phyloP scores from a whole-genome alignment of 495 filamentous ascomycete genomes.

The Tuber calosporum region DNA sequence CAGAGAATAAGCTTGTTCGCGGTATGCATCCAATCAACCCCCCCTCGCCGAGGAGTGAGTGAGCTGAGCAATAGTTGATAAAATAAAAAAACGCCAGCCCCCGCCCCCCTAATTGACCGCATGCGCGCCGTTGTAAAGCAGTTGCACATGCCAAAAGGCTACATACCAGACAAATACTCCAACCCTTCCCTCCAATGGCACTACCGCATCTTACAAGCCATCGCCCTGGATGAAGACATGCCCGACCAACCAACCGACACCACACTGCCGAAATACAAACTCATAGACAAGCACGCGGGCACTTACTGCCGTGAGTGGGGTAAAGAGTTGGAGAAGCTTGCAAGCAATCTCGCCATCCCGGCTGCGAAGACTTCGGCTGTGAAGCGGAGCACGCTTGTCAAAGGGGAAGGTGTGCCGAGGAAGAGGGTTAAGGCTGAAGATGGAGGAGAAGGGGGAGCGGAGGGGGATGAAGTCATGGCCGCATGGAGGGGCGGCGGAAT shows the following conservation, averaged over 20 bases:
- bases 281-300: constrained; percentile 82
- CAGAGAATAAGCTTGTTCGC: constrained; percentile 49
- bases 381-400: constrained; percentile 40
- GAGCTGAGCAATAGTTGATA: neutral
- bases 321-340: constrained; percentile 54
- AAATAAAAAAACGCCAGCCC: constrained; percentile 44
- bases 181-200: constrained; percentile 98
- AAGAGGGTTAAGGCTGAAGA: constrained; percentile 42
- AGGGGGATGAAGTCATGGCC: constrained; percentile 54
- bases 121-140: constrained; percentile 80
- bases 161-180: constrained; percentile 78
- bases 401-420: constrained; percentile 49
- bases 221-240: constrained; percentile 86
- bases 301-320: constrained; percentile 71
- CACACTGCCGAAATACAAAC: constrained; percentile 71
- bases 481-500: constrained; percentile 50
- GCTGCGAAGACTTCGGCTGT: constrained; percentile 10
- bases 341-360: neutral
- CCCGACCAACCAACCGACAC: constrained; percentile 75
- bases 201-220: constrained; percentile 85
- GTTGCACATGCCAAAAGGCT: constrained; percentile 83
- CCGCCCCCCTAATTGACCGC: constrained; percentile 63
- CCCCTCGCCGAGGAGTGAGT: neutral
- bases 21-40: neutral
- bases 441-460: constrained; percentile 46